These are phyloP conservation scores for Globisporangium irregulare DNA, from an alignment of 352 stramenopile genomes.

Conservation along the genomic window DNA sequence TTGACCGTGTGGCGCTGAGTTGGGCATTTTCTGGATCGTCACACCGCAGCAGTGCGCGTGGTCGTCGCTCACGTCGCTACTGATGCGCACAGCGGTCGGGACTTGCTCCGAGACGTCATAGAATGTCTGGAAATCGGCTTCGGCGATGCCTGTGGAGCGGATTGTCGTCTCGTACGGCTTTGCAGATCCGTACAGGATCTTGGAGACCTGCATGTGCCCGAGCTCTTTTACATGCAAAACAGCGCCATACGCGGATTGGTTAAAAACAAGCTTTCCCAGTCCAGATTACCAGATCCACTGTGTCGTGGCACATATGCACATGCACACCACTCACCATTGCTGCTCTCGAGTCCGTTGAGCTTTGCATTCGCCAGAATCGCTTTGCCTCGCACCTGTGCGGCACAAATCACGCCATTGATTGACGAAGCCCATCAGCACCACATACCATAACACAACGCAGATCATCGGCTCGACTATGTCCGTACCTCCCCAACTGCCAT, in stretches of 20 bases:
- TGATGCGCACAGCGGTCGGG: conserved; percentile 77
- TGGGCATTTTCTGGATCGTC: conserved; percentile 83
- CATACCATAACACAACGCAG: not conserved
- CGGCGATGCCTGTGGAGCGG: conserved; percentile 51
- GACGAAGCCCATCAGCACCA: not conserved
- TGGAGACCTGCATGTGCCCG: conserved; percentile 72
- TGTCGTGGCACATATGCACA: not conserved
- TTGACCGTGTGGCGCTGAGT: conserved; percentile 42
- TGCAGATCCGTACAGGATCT: conserved; percentile 68
- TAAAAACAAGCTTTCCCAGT: not conserved
- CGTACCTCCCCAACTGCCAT: conserved; percentile 74
- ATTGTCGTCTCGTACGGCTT: conserved; percentile 82
- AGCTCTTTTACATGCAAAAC: conserved; percentile 3
- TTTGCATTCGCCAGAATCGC: conserved; percentile 30
- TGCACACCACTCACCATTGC: conserved; percentile 2
- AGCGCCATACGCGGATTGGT: not conserved
- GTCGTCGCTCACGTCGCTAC: conserved; percentile 45
- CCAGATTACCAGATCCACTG: too few species aligned
- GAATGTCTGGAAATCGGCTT: conserved; percentile 80
- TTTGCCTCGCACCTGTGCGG: conserved; percentile 59
- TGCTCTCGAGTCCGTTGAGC: conserved; percentile 1
- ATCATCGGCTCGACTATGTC: not conserved
- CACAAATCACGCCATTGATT: not conserved
- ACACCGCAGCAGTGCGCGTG: conserved; percentile 63
- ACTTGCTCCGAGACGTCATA: conserved; percentile 85